phyloP scores from a whole-genome alignment of 768 basidiomycete genomes.

The Brasilioporus rufonigricans region DNA sequence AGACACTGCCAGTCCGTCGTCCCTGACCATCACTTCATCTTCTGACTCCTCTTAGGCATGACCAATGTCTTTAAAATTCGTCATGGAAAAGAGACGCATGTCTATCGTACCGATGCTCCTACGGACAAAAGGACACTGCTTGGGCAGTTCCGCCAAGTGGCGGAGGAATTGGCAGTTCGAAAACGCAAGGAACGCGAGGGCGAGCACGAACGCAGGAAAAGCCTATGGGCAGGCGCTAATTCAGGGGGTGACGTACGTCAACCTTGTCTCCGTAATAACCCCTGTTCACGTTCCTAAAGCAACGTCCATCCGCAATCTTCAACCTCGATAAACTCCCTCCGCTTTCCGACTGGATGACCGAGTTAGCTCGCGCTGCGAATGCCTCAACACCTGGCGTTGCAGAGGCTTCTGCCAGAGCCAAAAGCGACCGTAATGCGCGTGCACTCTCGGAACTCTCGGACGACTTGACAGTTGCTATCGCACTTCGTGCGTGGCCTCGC shows the following conservation, averaged over 20 bases:
- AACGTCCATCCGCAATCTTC: slow-evolving; percentile 36
- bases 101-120: slow-evolving; percentile 81
- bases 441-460: slow-evolving; percentile 93
- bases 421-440: slow-evolving; percentile 76
- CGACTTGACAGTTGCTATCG: slow-evolving; percentile 86
- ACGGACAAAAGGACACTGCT: slow-evolving; percentile 87
- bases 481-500: slow-evolving; percentile 83
- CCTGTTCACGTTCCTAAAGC: slow-evolving; percentile 1
- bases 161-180: slow-evolving; percentile 86
- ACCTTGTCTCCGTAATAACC: not conserved
- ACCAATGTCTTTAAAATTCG: slow-evolving; percentile 97
- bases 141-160: slow-evolving; percentile 83
- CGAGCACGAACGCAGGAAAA: slow-evolving; percentile 86
- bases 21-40: not conserved
- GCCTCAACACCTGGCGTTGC: slow-evolving; percentile 24
- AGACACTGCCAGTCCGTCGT: slow-evolving; percentile 78
- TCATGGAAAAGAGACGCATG: slow-evolving; percentile 90
- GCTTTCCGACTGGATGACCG: slow-evolving; percentile 75
- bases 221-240: slow-evolving; percentile 53
- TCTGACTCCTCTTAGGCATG: slow-evolving; percentile 47
- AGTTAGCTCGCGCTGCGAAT: slow-evolving; percentile 59
- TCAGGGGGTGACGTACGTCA: slow-evolving; percentile 42
- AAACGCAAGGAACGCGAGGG: slow-evolving; percentile 92
- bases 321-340: slow-evolving; percentile 47
- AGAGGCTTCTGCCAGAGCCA: slow-evolving; percentile 60